A percentile compares a stretch with the other conserved stretches of the same genome.
Conservation (phyloP, 352 stramenopile species). For the Nothophytophthora sp. region DNA sequence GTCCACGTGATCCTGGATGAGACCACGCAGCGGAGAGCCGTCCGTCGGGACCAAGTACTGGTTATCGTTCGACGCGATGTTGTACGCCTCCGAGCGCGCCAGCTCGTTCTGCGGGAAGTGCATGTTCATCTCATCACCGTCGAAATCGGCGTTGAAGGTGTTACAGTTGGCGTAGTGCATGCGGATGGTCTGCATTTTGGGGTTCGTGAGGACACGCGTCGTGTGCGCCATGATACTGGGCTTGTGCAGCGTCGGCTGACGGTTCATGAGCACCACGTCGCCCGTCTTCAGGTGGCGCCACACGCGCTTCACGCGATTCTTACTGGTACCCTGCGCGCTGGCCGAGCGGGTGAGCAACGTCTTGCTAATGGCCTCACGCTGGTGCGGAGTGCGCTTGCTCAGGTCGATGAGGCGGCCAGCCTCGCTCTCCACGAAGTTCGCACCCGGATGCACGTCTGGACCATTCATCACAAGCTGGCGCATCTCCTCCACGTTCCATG, state of each 20-base stretch:
- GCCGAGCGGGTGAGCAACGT: constrained; percentile 92
- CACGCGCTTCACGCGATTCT: constrained; percentile 94
- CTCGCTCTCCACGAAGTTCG: constrained; percentile 98
- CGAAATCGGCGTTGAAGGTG: constrained; percentile 99
- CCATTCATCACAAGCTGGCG: constrained; percentile 96
- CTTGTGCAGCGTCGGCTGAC: constrained; percentile 99
- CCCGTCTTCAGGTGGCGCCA: constrained; percentile 98
- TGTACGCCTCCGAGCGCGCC: constrained; percentile 96
- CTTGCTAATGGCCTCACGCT: constrained; percentile 96
- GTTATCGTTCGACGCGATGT: constrained; percentile 97
- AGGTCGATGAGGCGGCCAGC: constrained; percentile 94
- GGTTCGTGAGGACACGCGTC: constrained; percentile 96
- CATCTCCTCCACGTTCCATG: constrained; percentile 98
- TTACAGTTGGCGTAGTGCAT: constrained; percentile 99
- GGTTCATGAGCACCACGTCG: constrained; percentile 99
- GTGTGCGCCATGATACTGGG: constrained; percentile 99
- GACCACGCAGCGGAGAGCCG: constrained; percentile 96
- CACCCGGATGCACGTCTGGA: constrained; percentile 95
- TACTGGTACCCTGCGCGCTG: constrained; percentile 75
- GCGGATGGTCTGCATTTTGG: constrained; percentile 98
- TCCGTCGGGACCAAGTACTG: constrained; percentile 99
- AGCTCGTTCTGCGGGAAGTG: constrained; percentile 99
- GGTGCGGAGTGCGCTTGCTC: constrained; percentile 91
- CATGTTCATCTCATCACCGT: constrained; percentile 99
- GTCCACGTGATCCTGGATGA: constrained; percentile 99